Base-by-base conservation (phyloP, 345 rosid species). In the Isatis tinctoria region DNA sequence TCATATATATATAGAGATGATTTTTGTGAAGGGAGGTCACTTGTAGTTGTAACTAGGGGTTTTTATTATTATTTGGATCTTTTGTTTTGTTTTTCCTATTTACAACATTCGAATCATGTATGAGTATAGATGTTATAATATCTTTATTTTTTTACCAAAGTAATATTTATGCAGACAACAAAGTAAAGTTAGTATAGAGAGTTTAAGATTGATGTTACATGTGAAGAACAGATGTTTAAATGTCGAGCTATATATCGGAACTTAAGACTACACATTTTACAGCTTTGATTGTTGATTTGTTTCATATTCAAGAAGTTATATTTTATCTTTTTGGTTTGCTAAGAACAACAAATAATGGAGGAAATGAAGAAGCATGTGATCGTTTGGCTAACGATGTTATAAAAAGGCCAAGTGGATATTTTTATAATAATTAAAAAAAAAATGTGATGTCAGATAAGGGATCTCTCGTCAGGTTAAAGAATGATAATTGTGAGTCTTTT, bases 371-470 rank as follows among this genome's bases (percentile, higher is more conserved):
- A 67, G 73, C 73, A 59, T 67, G 78, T 67, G 73, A 66, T 67
- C 54, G 8, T 6, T 67, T 67, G 67, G 60, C 60, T 59, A 48
- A 67, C 43, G 36, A 48, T 57, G n/a, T 39, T 67, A 59, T 59
- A 67, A 67, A 65, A 74, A 48, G 14, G 37, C 3, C 78, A 74
- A 74, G 78, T 67, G 30, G 73, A 67, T 13, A 37, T 67, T 58
- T 48, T 11, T 37, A 48, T 59, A 59, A 58, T 37, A 27, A 45
- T 57, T 45, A 0, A 4, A n/a, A 30, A 18, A n/a, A 35, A n/a
- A 20, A 43, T 57, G 52, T 65, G 72, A 74, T 74, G 67, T 58
- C 78, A 74, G 60, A 74, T 66, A 39, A 74, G 30, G 56, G 51
- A 57, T 65, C 43, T 26, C 41, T 65, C 58, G 3, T 65, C 45